These are phyloP conservation scores for Allomyces javanicus DNA, from an alignment of 192 early-diverging fungal genomes.

Conservation along the genomic window DNA sequence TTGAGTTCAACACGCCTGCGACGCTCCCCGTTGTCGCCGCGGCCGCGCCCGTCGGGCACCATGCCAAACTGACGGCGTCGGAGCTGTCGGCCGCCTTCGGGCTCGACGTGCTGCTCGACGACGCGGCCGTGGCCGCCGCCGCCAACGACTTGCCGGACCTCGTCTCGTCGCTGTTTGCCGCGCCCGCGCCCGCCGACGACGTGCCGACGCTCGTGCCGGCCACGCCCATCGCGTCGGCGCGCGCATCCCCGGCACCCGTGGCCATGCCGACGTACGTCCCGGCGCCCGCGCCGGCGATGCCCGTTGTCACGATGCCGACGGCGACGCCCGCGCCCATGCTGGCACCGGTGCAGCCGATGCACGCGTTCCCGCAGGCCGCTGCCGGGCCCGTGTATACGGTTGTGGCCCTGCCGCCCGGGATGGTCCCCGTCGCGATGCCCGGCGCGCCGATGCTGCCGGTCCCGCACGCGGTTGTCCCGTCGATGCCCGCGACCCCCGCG, in stretches of 20 bases:
- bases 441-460: not conserved
- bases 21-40: not conserved
- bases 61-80: not conserved
- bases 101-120: not conserved
- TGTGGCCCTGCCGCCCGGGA: not conserved
- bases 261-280: not conserved
- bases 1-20: not conserved
- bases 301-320: not conserved
- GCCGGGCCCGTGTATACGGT: not conserved
- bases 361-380: not conserved
- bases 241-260: not conserved
- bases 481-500: too few species aligned
- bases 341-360: not conserved
- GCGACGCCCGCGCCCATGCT: not conserved
- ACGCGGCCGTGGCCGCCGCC: not conserved
- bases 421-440: not conserved
- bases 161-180: too few species aligned
- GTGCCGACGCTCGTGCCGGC: not conserved
- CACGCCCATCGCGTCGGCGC: not conserved
- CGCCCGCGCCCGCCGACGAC: not conserved
- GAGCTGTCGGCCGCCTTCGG: not conserved
- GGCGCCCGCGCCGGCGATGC: not conserved
- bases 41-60: not conserved
- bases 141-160: not conserved
- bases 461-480: not conserved